Evolutionary conservation across 1,139 yeast species (phyloP), one percentile per base, ranked within the genome.

Genomic region (Yamadazyma membranifaciens): DNA sequence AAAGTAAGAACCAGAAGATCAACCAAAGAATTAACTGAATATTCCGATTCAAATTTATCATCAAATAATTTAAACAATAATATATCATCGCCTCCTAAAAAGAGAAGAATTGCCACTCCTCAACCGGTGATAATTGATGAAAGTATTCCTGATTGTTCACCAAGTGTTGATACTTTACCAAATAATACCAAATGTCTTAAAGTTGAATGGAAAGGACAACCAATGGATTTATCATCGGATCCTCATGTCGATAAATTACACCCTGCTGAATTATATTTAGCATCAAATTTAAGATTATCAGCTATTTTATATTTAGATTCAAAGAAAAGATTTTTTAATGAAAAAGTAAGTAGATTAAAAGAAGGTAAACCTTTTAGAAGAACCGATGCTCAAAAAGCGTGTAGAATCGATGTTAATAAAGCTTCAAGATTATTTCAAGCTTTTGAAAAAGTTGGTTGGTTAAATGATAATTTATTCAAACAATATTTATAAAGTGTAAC

Each of bases 121-220:
- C 75, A 69, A 47, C 74, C 69, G 41, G 59, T 65, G 42, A 59
- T 69, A 36, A 75, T 81, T 52, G 88, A 84, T 54, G 87, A 72
- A 49, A 59, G 66, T 28, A 71, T 73, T 42, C 79, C 67, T n/a
- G 97, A 92, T 62, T 91, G 75, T 60, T 81, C 92, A 6, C 98
- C 98, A 5, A 63, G 63, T 43, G 66, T 87, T 1, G 57, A 72
- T 1, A 73, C 86, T 1, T 69, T 92, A 45, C 67, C 76, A 16
- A 81, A 80, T 54, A 81, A 81, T 55, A 50, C 65, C 36, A 82
- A 83, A 62, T 80, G 89, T 51, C 73, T 92, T 53, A 84, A 84
- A 57, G 87, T 95, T 36, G 98, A 91, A 59, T 92, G 98, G 98
- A 91, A 91, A 67, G 98, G 98, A 9, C 95, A 89, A 54, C 95